phyloP scores from a whole-genome alignment of 1,284 basidiomycete genomes.

The Termitomyces sp. region DNA sequence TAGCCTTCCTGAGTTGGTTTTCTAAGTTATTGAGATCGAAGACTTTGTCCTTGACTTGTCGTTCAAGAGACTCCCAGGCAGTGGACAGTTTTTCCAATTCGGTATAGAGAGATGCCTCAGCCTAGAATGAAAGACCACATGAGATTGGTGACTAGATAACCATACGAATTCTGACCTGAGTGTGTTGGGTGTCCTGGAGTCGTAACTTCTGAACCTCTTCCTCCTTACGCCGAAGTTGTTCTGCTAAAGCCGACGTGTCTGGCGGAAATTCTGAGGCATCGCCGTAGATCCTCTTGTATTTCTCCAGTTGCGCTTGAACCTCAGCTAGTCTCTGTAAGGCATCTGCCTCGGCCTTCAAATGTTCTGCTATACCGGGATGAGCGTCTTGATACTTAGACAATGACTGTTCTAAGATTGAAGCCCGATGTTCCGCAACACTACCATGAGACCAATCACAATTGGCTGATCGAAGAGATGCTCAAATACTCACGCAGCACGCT shows the following conservation, averaged over 20 bases:
- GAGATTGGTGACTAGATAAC: not conserved
- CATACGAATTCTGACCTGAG: constrained; percentile 34
- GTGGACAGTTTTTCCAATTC: constrained; percentile 86
- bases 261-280: constrained; percentile 41
- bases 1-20: constrained; percentile 62
- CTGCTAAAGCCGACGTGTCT: constrained; percentile 47
- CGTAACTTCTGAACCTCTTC: constrained; percentile 55
- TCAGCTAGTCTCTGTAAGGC: constrained; percentile 47
- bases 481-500: constrained; percentile 52
- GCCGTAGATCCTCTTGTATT: constrained; percentile 63
- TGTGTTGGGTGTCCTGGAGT: constrained; percentile 49
- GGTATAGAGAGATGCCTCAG: constrained; percentile 74
- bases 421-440: constrained; percentile 51
- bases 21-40: constrained; percentile 78
- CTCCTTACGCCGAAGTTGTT: constrained; percentile 60
- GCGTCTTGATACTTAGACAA: constrained; percentile 39
- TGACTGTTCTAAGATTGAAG: constrained; percentile 46
- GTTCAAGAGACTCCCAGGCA: constrained; percentile 85
- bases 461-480: constrained; percentile 4
- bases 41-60: constrained; percentile 79
- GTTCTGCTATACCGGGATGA: constrained; percentile 43
- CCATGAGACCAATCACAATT: constrained; percentile 9
- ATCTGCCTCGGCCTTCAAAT: constrained; percentile 48
- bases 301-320: constrained; percentile 44
- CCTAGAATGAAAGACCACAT: constrained; percentile 36